Conservation (phyloP, 208 protist species). For the Crithidia sp. region DNA sequence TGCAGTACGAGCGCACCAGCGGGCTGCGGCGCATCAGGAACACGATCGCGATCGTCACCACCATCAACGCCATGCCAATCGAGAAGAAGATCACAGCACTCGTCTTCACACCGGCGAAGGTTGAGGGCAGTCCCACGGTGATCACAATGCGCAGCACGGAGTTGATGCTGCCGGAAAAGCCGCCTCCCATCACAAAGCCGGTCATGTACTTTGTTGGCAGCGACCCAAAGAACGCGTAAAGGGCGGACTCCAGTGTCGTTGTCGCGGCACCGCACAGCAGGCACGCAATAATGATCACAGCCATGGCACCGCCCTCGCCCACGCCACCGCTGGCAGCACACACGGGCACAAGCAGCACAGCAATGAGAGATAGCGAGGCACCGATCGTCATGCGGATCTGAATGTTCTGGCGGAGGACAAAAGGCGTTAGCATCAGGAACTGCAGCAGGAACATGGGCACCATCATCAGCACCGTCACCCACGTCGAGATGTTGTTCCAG, state of each 20-base stretch:
- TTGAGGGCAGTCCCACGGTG: constrained; percentile 32
- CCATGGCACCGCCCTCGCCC: constrained; percentile 33
- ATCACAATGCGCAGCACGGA: constrained; percentile 57
- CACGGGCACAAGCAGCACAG: constrained; percentile 43
- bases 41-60: constrained; percentile 32
- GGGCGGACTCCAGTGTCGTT: constrained; percentile 35
- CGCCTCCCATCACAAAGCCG: constrained; percentile 46
- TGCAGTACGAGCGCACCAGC: constrained; percentile 33
- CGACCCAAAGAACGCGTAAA: constrained; percentile 43
- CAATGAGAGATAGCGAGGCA: constrained; percentile 25
- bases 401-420: constrained; percentile 41
- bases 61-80: constrained; percentile 47
- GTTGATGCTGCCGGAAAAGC: constrained; percentile 49
- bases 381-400: constrained; percentile 41
- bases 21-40: constrained; percentile 35
- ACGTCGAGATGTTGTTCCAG: constrained; percentile 48
- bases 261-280: constrained; percentile 37
- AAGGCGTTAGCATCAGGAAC: constrained; percentile 42
- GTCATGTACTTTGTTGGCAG: constrained; percentile 47
- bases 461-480: constrained; percentile 50
- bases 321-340: constrained; percentile 37
- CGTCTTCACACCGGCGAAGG: constrained; percentile 51
- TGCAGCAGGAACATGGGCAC: constrained; percentile 50
- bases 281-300: constrained; percentile 39
- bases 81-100: constrained; percentile 49